phyloP scores from a whole-genome alignment of 495 filamentous ascomycete species.

The Neurospora sublineolata region DNA sequence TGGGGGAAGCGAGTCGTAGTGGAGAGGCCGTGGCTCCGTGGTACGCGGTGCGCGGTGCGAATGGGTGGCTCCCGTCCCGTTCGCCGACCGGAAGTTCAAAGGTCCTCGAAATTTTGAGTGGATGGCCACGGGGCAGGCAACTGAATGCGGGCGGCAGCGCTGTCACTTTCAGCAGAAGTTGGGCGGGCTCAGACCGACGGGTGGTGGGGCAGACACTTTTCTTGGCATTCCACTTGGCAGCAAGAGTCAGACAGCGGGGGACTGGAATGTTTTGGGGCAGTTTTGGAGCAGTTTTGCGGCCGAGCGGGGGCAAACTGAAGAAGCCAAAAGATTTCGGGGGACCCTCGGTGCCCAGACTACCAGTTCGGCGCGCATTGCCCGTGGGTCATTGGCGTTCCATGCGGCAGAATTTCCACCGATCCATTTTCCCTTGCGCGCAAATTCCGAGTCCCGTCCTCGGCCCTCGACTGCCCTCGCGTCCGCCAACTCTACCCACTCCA shows the following conservation, averaged over 20 bases:
- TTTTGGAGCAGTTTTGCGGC: background rate
- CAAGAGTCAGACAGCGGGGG: background rate
- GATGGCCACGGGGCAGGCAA: background rate
- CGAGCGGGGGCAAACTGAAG: background rate
- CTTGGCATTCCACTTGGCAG: background rate
- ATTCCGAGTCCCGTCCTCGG: constrained; percentile 1
- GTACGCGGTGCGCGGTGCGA: background rate
- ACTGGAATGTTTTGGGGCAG: background rate
- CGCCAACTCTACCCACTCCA: background rate
- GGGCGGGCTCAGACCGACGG: background rate
- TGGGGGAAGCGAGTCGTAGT: background rate
- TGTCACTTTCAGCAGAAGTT: background rate
- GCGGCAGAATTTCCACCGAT: constrained; percentile 3
- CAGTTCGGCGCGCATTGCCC: background rate
- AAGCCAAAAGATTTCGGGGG: background rate
- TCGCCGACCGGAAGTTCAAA: background rate
- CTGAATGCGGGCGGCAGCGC: background rate
- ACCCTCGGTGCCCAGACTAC: background rate
- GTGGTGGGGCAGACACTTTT: background rate
- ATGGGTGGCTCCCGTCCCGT: background rate
- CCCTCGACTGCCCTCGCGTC: background rate
- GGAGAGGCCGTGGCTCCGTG: background rate
- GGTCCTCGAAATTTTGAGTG: background rate
- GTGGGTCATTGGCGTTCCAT: background rate
- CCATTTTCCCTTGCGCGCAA: constrained; percentile 2